These are phyloP conservation scores for Micromonas commoda DNA, from an alignment of 139 green algal genomes.

Conservation along the genomic window DNA sequence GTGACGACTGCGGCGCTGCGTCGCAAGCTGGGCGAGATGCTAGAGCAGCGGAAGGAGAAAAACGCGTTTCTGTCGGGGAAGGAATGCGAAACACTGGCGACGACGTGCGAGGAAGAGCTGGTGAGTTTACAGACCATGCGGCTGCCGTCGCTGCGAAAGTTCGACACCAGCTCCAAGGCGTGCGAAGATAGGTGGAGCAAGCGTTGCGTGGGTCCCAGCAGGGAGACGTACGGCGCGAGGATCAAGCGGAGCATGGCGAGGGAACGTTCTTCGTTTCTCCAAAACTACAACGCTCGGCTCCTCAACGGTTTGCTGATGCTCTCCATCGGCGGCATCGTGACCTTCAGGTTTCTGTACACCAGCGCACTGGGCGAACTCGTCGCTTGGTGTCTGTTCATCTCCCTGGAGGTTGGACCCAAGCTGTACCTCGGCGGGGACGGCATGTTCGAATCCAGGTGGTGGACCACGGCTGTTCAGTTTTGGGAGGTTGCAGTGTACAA, in stretches of 20 bases:
- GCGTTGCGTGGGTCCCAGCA: neutral
- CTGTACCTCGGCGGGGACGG: conserved; percentile 26
- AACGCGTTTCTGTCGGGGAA: conserved; percentile 29
- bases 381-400: conserved; percentile 36
- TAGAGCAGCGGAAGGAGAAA: conserved; percentile 20
- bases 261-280: conserved; percentile 34
- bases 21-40: neutral
- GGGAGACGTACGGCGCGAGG: neutral
- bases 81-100: conserved; percentile 23
- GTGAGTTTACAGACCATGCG: conserved; percentile 26
- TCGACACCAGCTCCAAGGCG: conserved; percentile 9
- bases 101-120: conserved; percentile 30
- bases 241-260: conserved; percentile 1
- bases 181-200: conserved; percentile 13
- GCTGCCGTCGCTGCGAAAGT: conserved; percentile 36
- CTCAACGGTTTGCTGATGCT: conserved; percentile 38
- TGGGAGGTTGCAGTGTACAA: conserved; percentile 40
- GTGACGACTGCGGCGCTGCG: neutral
- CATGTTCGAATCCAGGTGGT: conserved; percentile 32
- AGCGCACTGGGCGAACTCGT: conserved; percentile 24
- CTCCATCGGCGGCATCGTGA: conserved; percentile 3
- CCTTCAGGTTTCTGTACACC: conserved; percentile 34
- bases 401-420: conserved; percentile 34
- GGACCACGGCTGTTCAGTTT: conserved; percentile 29
- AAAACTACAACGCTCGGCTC: conserved; percentile 41